Percentiles rank a stretch among this genome's conserved stretches.
These are phyloP conservation scores for Sporothrix inflata DNA, from an alignment of 2,329 filamentous ascomycete genomes.

Conservation along the genomic window DNA sequence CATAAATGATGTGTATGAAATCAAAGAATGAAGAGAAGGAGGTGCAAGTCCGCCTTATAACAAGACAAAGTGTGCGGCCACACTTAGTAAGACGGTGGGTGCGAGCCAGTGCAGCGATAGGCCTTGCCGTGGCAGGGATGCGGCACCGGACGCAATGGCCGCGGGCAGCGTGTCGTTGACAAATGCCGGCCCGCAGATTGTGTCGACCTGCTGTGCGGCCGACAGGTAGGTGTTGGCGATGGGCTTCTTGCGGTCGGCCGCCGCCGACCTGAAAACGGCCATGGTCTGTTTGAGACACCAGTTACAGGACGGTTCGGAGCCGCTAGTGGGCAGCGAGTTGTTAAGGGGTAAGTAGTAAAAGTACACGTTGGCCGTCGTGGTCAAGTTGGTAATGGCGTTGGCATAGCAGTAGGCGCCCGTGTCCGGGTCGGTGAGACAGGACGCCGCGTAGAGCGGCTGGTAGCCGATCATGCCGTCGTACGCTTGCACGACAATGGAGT, in stretches of 20 bases:
- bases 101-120: slow-evolving; percentile 23
- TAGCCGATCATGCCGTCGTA: slow-evolving; percentile 79
- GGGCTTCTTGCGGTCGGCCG: slow-evolving; percentile 65
- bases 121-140: not conserved
- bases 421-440: slow-evolving; percentile 71
- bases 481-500: slow-evolving; percentile 72
- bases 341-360: slow-evolving; percentile 88
- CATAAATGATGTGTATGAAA: not conserved
- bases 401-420: slow-evolving; percentile 78
- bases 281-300: slow-evolving; percentile 79
- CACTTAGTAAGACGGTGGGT: not conserved
- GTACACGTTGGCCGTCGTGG: slow-evolving; percentile 72
- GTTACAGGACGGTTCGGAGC: slow-evolving; percentile 73
- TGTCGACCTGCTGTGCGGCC: slow-evolving; percentile 75
- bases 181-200: slow-evolving; percentile 61
- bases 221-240: slow-evolving; percentile 69
- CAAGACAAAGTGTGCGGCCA: slow-evolving; percentile 20
- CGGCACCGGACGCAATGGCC: slow-evolving; percentile 37
- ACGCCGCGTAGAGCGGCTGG: slow-evolving; percentile 74
- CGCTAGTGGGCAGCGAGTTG: slow-evolving; percentile 62
- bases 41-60: not conserved
- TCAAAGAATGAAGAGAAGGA: not conserved
- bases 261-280: slow-evolving; percentile 73
- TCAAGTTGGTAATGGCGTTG: slow-evolving; percentile 77
- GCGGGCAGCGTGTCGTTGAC: slow-evolving; percentile 59